phyloP scores from a whole-genome alignment of 2,329 filamentous ascomycete genomes.

The Rhytidhysteron rufulum region DNA sequence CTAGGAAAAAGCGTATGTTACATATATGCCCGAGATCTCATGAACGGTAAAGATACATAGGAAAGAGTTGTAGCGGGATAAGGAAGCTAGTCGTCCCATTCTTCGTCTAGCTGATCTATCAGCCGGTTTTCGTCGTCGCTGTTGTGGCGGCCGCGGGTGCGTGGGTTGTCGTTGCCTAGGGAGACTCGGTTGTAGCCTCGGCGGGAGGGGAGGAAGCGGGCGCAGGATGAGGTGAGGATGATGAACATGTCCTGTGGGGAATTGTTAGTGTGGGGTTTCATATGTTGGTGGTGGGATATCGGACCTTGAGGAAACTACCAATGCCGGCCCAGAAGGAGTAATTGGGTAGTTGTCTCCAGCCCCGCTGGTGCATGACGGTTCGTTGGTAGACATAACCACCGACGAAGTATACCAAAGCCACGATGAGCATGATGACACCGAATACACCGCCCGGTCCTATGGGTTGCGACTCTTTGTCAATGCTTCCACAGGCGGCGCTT shows the following conservation, averaged over 20 bases:
- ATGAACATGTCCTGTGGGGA: slow-evolving; percentile 54
- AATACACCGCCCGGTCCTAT: slow-evolving; percentile 75
- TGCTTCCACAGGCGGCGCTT: slow-evolving; percentile 74
- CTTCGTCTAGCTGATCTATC: slow-evolving; percentile 94
- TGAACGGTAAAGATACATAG: too few species aligned
- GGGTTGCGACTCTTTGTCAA: slow-evolving; percentile 53
- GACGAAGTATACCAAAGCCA: slow-evolving; percentile 81
- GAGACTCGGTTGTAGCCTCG: slow-evolving; percentile 66
- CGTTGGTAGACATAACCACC: slow-evolving; percentile 95
- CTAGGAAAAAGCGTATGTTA: too few species aligned
- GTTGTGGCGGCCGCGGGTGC: slow-evolving; percentile 41
- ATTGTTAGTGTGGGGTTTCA: slow-evolving; percentile 9
- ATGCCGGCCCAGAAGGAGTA: slow-evolving; percentile 90
- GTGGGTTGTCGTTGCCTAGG: slow-evolving; percentile 41
- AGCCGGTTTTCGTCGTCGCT: slow-evolving; percentile 85
- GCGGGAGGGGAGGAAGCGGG: slow-evolving; percentile 60
- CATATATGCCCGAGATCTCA: too few species aligned
- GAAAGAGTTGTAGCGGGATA: too few species aligned
- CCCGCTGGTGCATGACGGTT: slow-evolving; percentile 87
- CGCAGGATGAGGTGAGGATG: slow-evolving; percentile 66
- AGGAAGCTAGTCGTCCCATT: slow-evolving; percentile 82
- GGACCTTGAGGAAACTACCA: slow-evolving; percentile 77
- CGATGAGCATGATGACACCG: slow-evolving; percentile 74
- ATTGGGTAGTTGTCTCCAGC: slow-evolving; percentile 94
- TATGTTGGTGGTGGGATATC: slow-evolving; percentile 17